Percentiles rank a stretch among this genome's conserved stretches.
phyloP scores from a whole-genome alignment of 1,139 yeast genomes.

The Kodamaea suecica region DNA sequence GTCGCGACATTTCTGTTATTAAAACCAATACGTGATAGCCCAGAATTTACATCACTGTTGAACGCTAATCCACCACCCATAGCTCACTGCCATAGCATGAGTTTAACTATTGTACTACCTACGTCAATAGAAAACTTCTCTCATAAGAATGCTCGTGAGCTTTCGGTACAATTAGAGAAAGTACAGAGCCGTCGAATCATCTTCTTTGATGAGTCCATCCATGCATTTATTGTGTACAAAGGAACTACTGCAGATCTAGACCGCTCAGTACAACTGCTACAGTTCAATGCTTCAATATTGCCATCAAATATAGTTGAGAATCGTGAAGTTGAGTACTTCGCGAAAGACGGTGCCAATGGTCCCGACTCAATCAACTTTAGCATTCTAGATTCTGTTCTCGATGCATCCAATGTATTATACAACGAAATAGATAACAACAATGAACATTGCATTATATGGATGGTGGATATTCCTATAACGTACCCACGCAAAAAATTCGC shows the following conservation, averaged over 20 bases:
- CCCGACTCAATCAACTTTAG: constrained; percentile 12
- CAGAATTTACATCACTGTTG: too few relatives aligned
- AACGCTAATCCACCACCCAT: neutral
- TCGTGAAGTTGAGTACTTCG: constrained; percentile 6
- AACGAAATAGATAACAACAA: constrained; percentile 10
- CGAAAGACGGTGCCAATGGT: constrained; percentile 5
- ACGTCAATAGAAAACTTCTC: constrained; percentile 1
- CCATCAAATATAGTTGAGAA: constrained; percentile 25
- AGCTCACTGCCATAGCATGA: constrained; percentile 9
- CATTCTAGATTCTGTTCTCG: constrained; percentile 17
- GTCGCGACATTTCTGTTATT: too few relatives aligned
- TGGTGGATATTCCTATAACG: constrained; percentile 31
- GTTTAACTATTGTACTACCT: constrained; percentile 15
- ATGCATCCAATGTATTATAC: constrained; percentile 15
- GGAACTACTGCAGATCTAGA: constrained; percentile 6
- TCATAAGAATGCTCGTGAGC: constrained; percentile 1
- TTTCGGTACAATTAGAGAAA: constrained; percentile 5
- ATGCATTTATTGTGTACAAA: constrained; percentile 30
- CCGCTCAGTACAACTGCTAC: constrained; percentile 15
- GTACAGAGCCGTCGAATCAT: constrained; percentile 17
- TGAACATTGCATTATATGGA: constrained; percentile 26
- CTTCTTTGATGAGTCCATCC: constrained; percentile 39
- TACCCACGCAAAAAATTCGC: constrained; percentile 37
- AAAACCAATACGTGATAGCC: too few relatives aligned
- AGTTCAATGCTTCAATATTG: constrained; percentile 27